Evolutionary conservation across 2,329 filamentous ascomycete genomes (phyloP).

Genomic region (Fusarium albidum): DNA sequence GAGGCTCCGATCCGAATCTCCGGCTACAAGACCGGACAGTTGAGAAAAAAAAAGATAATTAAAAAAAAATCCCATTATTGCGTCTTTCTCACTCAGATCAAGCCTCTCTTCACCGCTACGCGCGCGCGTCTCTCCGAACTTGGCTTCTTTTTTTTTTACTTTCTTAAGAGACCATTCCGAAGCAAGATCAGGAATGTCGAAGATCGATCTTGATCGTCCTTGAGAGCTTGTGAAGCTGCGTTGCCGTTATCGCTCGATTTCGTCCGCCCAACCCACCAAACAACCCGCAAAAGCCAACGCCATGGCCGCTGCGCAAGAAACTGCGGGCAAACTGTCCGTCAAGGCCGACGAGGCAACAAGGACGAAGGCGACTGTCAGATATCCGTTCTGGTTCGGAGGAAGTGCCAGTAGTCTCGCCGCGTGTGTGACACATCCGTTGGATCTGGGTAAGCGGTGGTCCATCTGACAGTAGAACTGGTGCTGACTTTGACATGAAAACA

Average conservation of each 20-base stretch:
- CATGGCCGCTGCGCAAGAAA: constrained; percentile 33
- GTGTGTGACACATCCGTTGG: constrained; percentile 90
- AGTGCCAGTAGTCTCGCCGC: constrained; percentile 93
- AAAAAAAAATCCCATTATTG: too few relatives aligned
- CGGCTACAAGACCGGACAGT: constrained; percentile 9
- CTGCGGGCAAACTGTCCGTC: constrained; percentile 28
- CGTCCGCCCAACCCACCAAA: not conserved
- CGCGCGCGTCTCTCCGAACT: too few relatives aligned
- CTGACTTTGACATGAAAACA: constrained; percentile 42
- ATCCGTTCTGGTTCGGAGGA: constrained; percentile 96
- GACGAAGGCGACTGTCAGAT: constrained; percentile 57
- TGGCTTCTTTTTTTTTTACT: not conserved
- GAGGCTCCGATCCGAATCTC: constrained; percentile 22
- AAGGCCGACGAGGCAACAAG: constrained; percentile 44
- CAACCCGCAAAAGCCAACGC: too few relatives aligned
- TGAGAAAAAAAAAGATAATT: too few relatives aligned
- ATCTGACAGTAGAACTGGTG: constrained; percentile 3
- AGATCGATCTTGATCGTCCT: not conserved
- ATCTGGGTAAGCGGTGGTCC: constrained; percentile 73
- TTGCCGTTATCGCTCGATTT: not conserved
- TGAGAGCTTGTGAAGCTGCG: constrained; percentile 4
- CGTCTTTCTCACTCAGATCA: too few relatives aligned
- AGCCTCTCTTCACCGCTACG: not conserved
- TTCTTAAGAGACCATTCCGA: too few relatives aligned
- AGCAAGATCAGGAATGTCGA: constrained; percentile 18